Evolutionary conservation across 2,329 filamentous ascomycete genomes (phyloP), one percentile per base, ranked within the genome.

Genomic region (Xenoacremonium recifei): DNA sequence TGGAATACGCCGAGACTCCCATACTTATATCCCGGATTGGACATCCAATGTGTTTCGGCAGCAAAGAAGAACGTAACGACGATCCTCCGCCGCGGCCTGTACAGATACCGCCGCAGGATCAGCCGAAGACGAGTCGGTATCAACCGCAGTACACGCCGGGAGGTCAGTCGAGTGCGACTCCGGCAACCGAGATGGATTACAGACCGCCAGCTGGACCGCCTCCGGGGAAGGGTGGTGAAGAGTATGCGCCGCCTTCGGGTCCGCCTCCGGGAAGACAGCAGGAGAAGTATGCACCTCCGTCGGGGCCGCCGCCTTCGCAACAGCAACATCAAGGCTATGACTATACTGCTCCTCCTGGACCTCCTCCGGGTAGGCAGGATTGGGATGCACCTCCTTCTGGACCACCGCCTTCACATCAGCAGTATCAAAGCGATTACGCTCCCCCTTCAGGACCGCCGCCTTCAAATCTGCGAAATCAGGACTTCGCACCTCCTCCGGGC

Each of bases 11-110:
- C n/a, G n/a, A n/a, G n/a, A n/a, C n/a, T n/a, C n/a, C n/a, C n/a
- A n/a, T n/a, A n/a, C n/a, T n/a, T n/a, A n/a, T n/a, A n/a, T n/a
- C n/a, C n/a, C n/a, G n/a, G n/a, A n/a, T n/a, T n/a, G n/a, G n/a
- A n/a, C n/a, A n/a, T n/a, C n/a, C n/a, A n/a, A 77, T 78, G 75
- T 78, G 75, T 58, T 77, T 77, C 51, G 70, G 73, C 33, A 62
- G 62, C 49, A 73, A 70, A 37, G 64, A 71, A 42, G 65, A 68
- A 36, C 53, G 57, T 37, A 57, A 61, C 23, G 57, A 67, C 44
- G 67, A 68, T 21, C 65, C 64, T 16, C 61, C 69, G 6, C 65
- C 73, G 3, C 62, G 69, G 21, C 72, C 70, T 9, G 60, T 37
- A 12, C 61, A 60, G 53, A 45, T 51, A n/a, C 57, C 53, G n/a